A percentile compares a stretch with the other conserved stretches of the same genome.
Evolutionary conservation across 1,139 yeast species (phyloP).

Genomic region (Yamadazyma triangularis): DNA sequence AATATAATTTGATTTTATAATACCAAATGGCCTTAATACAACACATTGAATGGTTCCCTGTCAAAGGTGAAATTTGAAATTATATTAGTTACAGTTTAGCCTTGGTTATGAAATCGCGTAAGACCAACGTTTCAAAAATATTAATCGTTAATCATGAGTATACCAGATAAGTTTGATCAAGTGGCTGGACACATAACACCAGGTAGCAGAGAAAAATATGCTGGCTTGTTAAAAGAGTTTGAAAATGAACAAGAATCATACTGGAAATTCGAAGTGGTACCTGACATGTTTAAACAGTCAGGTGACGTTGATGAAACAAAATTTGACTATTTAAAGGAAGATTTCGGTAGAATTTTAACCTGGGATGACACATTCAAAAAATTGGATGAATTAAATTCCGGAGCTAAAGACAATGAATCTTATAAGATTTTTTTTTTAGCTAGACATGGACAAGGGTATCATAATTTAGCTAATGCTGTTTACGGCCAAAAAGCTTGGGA

Average conservation of each 20-base stretch:
- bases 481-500: slow-evolving; percentile 60
- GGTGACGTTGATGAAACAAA: slow-evolving; percentile 31
- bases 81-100: too few species aligned
- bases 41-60: too few species aligned
- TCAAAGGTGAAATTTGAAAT: too few species aligned
- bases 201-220: slow-evolving; percentile 14
- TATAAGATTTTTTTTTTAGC: slow-evolving; percentile 62
- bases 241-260: slow-evolving; percentile 7
- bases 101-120: too few species aligned
- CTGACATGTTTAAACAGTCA: slow-evolving; percentile 36
- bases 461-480: slow-evolving; percentile 55
- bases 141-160: slow-evolving; percentile 10
- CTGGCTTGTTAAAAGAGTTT: slow-evolving; percentile 9
- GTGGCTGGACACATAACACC: slow-evolving; percentile 9
- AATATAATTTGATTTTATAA: too few species aligned
- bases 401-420: slow-evolving; percentile 22
- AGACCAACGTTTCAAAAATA: too few species aligned
- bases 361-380: slow-evolving; percentile 29
- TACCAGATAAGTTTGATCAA: slow-evolving; percentile 16
- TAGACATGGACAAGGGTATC: slow-evolving; percentile 78
- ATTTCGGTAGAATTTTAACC: slow-evolving; percentile 31
- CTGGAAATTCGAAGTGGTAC: slow-evolving; percentile 39
- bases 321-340: slow-evolving; percentile 36
- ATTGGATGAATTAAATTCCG: slow-evolving; percentile 24
- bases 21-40: too few species aligned